Conservation (phyloP, 768 basidiomycete genomes). For the Suillus subaureus region DNA sequence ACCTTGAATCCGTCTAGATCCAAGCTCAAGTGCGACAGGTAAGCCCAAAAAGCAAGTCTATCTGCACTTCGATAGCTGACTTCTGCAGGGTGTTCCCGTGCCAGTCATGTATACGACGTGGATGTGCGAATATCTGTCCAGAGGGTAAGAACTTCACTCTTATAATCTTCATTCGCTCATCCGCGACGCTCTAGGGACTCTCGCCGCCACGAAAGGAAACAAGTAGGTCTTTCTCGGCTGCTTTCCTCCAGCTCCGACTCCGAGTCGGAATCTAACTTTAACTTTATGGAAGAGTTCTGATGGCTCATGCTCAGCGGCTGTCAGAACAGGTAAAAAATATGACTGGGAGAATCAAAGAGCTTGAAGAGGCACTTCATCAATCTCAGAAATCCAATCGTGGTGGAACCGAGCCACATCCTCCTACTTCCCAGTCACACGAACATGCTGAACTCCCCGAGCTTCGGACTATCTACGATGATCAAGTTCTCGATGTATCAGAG, state of each 20-base stretch:
- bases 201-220: constrained; percentile 59
- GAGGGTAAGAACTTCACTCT: constrained; percentile 37
- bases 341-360: constrained; percentile 44
- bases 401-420: constrained; percentile 21
- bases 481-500: constrained; percentile 34
- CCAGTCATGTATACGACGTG: constrained; percentile 56
- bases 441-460: constrained; percentile 14
- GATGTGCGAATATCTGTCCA: constrained; percentile 55
- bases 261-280: constrained; percentile 10
- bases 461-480: constrained; percentile 24
- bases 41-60: constrained; percentile 1
- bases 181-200: constrained; percentile 37
- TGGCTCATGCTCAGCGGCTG: constrained; percentile 51
- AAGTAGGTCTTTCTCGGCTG: constrained; percentile 38
- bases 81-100: constrained; percentile 51
- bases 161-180: constrained; percentile 1
- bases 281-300: constrained; percentile 42
- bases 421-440: constrained; percentile 10
- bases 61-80: neutral
- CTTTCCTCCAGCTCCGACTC: constrained; percentile 4
- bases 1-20: constrained; percentile 35
- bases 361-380: constrained; percentile 44
- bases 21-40: constrained; percentile 58
- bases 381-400: constrained; percentile 20
- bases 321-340: constrained; percentile 49